Evolutionary conservation across 176 grass and related monocot species (phyloP).

Genomic region (Eleusine coracana): DNA sequence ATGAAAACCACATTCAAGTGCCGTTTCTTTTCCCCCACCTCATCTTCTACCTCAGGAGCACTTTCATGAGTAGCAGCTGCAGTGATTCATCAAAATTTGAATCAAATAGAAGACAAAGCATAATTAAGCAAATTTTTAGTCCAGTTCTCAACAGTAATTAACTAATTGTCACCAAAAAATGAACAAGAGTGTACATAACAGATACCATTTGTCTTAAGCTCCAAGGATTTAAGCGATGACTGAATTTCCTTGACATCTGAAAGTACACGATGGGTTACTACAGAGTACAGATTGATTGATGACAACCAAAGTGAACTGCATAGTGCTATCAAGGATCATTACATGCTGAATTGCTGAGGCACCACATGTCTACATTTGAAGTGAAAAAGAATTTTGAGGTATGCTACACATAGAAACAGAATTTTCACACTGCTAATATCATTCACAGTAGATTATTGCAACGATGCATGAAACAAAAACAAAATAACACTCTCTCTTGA

Average conservation of each 20-base stretch:
- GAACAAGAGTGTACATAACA: background rate
- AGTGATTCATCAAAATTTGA: constrained; percentile 24
- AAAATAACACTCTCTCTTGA: background rate
- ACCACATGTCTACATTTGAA: background rate
- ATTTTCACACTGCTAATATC: background rate
- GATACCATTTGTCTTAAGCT: constrained; percentile 70
- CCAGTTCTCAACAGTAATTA: constrained; percentile 10
- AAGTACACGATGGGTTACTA: constrained; percentile 35
- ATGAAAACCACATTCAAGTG: constrained; percentile 99
- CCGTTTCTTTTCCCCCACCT: constrained; percentile 58
- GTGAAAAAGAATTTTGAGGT: background rate
- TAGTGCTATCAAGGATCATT: background rate
- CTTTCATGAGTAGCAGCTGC: constrained; percentile 53
- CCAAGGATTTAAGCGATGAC: constrained; percentile 64
- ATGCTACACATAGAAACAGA: background rate
- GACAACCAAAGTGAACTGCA: background rate
- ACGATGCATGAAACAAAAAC: background rate
- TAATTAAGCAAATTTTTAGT: constrained; percentile 5
- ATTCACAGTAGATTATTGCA: background rate
- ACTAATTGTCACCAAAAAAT: background rate
- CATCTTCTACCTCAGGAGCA: constrained; percentile 45
- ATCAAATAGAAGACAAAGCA: background rate
- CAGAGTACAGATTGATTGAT: background rate
- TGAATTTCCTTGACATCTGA: constrained; percentile 77
- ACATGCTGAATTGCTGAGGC: background rate